Evolutionary conservation across 176 grass and related monocot genomes (phyloP), one percentile per base, ranked within the genome.

Genomic region (Paspalum notatum): DNA sequence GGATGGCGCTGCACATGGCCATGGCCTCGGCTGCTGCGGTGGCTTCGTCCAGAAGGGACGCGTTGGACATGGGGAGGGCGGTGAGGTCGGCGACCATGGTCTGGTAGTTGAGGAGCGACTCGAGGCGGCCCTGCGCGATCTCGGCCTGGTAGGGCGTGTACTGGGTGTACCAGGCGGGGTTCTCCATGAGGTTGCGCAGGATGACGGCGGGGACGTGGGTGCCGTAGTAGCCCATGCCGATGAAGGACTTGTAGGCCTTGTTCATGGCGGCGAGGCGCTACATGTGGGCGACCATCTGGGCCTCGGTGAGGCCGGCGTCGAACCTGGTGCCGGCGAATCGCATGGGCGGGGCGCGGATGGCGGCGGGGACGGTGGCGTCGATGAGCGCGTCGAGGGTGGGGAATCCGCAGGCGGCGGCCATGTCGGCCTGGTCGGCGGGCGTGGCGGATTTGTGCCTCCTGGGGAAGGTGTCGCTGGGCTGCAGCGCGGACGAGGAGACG

Each of bases 71-170:
- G 79, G 97, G 97, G 21, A 99, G 86, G 15, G 86, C 89, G 5
- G 97, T 99, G 76, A 99, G 93, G 75, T 99, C 97, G 22, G 97
- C 75, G 73, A 99, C 80, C 93, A 96, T 80, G 61, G 97, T 99
- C 85, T 99, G 97, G 80, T 77, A 99, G 71, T 99, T 99, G 71
- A 99, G 97, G 85, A 99, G 81, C 66, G 97, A 99, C 81, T 99
- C 97, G 68, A 99, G 91, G 0, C 97, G 88, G 57, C 97, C 97
- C 81, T 99, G 97, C 46, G 97, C 97, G 85, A 99, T 99, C 90
- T 99, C 97, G 5, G 97, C 97, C 86, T 99, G 97, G 89, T 99
- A 99, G 47, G 97, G 97, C 14, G 93, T 99, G 92, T 99, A 99
- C 82, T 99, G 97, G 12, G 97, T 99, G 91, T 99, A 99, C 97